phyloP scores from a whole-genome alignment of 2,329 filamentous ascomycete genomes.

The Colletotrichum lentis region DNA sequence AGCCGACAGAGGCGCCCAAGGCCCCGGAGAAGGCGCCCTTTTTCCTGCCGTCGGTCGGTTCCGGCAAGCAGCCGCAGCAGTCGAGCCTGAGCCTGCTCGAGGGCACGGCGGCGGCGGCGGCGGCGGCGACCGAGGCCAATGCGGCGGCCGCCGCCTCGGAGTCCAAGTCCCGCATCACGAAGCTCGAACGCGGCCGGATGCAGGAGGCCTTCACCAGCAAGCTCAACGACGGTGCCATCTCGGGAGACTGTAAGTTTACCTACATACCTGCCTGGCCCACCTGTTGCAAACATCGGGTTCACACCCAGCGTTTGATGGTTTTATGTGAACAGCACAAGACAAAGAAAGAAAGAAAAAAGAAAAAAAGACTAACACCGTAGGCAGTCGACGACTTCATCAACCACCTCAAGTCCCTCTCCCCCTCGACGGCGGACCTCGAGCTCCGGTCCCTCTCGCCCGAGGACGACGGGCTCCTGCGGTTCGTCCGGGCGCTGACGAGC shows the following conservation, averaged over 20 bases:
- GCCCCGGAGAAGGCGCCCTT: slow-evolving; percentile 94
- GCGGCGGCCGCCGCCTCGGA: slow-evolving; percentile 47
- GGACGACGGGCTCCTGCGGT: slow-evolving; percentile 77
- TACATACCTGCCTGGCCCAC: too few species aligned
- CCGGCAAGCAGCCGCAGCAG: slow-evolving; percentile 42
- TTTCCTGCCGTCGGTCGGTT: slow-evolving; percentile 79
- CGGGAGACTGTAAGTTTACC: slow-evolving; percentile 66
- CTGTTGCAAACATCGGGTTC: too few species aligned
- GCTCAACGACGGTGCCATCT: slow-evolving; percentile 61
- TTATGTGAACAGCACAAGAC: background rate
- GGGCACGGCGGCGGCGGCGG: slow-evolving; percentile 41
- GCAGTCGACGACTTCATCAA: slow-evolving; percentile 73
- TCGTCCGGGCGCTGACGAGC: slow-evolving; percentile 80
- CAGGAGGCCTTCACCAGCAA: slow-evolving; percentile 68
- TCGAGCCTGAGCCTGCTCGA: slow-evolving; percentile 36
- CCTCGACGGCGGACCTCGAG: slow-evolving; percentile 87
- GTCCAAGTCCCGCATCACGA: slow-evolving; percentile 71
- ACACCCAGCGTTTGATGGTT: background rate
- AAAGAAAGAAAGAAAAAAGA: too few species aligned
- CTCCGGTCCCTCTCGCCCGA: slow-evolving; percentile 77
- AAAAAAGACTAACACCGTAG: slow-evolving; percentile 41
- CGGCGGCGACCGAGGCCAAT: slow-evolving; percentile 43
- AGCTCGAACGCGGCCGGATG: slow-evolving; percentile 65
- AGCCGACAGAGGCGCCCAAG: slow-evolving; percentile 90
- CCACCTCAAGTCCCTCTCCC: slow-evolving; percentile 81